Evolutionary conservation across 75 land plant species (phyloP).

Genomic region (Chamaecyparis obtusa): DNA sequence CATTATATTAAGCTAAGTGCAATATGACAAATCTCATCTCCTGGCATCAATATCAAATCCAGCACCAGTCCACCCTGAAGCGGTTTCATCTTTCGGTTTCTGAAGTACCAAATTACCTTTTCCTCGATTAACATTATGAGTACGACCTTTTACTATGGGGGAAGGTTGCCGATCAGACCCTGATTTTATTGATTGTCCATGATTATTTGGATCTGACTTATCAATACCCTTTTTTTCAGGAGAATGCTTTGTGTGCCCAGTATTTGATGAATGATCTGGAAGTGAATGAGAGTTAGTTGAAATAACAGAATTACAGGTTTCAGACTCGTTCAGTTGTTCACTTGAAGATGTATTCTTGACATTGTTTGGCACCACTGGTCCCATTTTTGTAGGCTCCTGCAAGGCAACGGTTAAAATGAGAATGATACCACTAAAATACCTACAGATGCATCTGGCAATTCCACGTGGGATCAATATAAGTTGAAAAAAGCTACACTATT

Average conservation of each 20-base stretch:
- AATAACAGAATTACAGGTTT: neutral
- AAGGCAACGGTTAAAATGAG: neutral
- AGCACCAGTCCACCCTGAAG: conserved; percentile 93
- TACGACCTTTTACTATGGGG: conserved; percentile 26
- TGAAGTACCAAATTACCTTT: conserved; percentile 51
- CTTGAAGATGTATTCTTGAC: neutral
- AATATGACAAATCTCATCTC: conserved; percentile 8
- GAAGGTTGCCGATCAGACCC: neutral
- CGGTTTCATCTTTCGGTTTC: conserved; percentile 49
- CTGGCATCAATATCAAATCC: conserved; percentile 81
- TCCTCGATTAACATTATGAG: conserved; percentile 41
- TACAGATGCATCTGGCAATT: neutral
- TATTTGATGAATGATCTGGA: conserved; percentile 4
- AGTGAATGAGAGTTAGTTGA: conserved; percentile 7
- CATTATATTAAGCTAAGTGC: neutral
- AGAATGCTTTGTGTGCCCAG: neutral
- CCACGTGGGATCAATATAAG: neutral
- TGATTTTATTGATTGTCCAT: conserved; percentile 14
- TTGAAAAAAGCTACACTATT: neutral
- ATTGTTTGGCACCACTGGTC: neutral
- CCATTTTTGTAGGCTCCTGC: conserved; percentile 1
- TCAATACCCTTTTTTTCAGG: conserved; percentile 13
- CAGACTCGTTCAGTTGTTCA: conserved; percentile 9
- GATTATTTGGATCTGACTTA: conserved; percentile 9
- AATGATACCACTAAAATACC: neutral